Evolutionary conservation across 768 basidiomycete species (phyloP), one percentile per base, ranked within the genome.

Genomic region (Amanita rubescens): DNA sequence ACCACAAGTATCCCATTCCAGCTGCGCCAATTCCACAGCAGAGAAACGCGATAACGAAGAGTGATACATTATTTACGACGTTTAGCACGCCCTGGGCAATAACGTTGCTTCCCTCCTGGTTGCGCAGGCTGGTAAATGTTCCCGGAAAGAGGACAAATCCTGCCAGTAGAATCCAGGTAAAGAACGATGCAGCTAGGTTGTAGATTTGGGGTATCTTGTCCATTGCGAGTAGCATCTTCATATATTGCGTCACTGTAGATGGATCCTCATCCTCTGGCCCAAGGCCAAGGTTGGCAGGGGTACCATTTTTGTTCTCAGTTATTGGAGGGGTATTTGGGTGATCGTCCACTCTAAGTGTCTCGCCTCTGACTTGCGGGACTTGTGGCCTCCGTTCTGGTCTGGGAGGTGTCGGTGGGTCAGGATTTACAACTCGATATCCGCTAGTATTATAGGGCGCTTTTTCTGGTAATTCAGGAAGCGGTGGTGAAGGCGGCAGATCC

Each of bases 81-180:
- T 9, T 15, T 25, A 35, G 25, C 30, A 64, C 77, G 62, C 45
- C 81, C 79, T 81, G 59, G 35, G 79, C 71, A 4, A 78, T 12
- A 60, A 47, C 20, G 63, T 57, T 9, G 67, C 68, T 35, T 50
- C 63, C n/a, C n/a, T n/a, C 55, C 59, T 63, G 42, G 39, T 61
- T 68, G 52, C 70, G 67, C 65, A 75, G 69, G 50, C 74, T 80
- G 9, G 75, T 70, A 63, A 84, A 84, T 6, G 82, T 83, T 47
- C 80, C 78, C 2, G 82, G 82, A 57, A 84, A 81, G 25, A 84
- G 68, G 15, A 84, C 67, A 60, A 84, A 84, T 7, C 81, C 81
- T 8, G 81, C 81, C 20, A 84, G 67, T 49, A 83, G 59, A 51
- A 84, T 73, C 82, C 82, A 84, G 8, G 78, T 82, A 58, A 79